A percentile compares a stretch with the other conserved stretches of the same genome.
phyloP scores from a whole-genome alignment of 2,329 filamentous ascomycete species.

The Byssochlamys sp. region DNA sequence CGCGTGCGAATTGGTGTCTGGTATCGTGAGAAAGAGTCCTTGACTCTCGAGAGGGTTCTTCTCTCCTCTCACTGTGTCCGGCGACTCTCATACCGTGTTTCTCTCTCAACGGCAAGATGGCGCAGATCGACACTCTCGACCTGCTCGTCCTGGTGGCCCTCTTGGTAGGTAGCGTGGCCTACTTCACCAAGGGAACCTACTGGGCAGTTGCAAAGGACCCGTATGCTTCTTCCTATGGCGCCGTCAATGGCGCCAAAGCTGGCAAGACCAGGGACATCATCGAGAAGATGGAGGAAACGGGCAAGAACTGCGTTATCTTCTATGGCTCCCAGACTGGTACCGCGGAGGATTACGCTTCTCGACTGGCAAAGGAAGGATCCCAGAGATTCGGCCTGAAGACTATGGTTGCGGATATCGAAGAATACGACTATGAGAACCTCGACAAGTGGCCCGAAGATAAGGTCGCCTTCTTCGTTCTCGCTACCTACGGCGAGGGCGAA shows the following conservation, averaged over 20 bases:
- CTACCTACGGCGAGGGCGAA: constrained; percentile 96
- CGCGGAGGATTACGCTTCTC: constrained; percentile 93
- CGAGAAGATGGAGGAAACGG: constrained; percentile 88
- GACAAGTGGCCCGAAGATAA: constrained; percentile 83
- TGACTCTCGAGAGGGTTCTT: neutral
- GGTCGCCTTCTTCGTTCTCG: constrained; percentile 85
- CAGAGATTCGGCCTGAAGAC: constrained; percentile 93
- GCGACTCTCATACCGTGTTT: constrained; percentile 4
- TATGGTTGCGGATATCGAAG: constrained; percentile 95
- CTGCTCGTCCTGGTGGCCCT: constrained; percentile 79
- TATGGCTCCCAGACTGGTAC: constrained; percentile 98
- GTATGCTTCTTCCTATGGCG: constrained; percentile 61
- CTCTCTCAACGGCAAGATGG: constrained; percentile 52
- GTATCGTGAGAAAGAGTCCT: neutral
- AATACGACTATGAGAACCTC: constrained; percentile 92
- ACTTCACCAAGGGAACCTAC: constrained; percentile 94
- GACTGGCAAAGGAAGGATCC: constrained; percentile 92
- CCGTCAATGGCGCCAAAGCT: constrained; percentile 59
- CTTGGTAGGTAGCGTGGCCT: constrained; percentile 77
- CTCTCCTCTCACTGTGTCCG: neutral
- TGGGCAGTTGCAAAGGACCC: constrained; percentile 85
- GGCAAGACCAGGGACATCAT: constrained; percentile 85
- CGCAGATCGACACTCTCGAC: constrained; percentile 92
- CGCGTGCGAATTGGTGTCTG: neutral
- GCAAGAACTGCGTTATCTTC: constrained; percentile 96